A percentile compares a stretch with the other conserved stretches of the same genome.
Conservation (phyloP, 1,284 basidiomycete genomes). For the Sphagnurus paluster region DNA sequence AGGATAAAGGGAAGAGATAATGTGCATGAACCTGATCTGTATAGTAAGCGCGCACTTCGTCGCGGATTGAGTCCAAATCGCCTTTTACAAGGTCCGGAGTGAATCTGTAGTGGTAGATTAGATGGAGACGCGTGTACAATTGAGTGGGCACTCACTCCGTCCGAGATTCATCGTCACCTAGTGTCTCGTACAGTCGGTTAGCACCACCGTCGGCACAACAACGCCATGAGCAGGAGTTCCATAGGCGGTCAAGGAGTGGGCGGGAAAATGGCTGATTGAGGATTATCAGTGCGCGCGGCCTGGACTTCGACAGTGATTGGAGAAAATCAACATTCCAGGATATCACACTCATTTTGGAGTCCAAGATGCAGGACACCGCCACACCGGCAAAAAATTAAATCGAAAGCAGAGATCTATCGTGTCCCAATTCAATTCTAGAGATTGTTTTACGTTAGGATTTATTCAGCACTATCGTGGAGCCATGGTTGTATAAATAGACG, state of each 20-base stretch:
- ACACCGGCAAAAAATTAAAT: too few relatives aligned
- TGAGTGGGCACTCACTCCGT: slow-evolving; percentile 20
- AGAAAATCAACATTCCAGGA: slow-evolving; percentile 20
- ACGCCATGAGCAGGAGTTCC: slow-evolving; percentile 64
- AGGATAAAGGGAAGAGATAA: neutral
- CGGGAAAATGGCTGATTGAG: slow-evolving; percentile 85
- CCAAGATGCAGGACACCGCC: neutral
- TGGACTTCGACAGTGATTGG: slow-evolving; percentile 2
- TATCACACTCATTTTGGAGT: neutral
- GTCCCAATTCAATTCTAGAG: too few relatives aligned
- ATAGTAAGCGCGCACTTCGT: slow-evolving; percentile 77
- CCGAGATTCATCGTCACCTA: slow-evolving; percentile 32
- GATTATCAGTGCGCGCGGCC: slow-evolving; percentile 68
- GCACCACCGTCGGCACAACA: slow-evolving; percentile 95
- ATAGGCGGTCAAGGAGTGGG: slow-evolving; percentile 64
- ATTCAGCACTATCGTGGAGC: too few relatives aligned
- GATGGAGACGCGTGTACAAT: neutral
- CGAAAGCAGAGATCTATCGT: too few relatives aligned
- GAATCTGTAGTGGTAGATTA: slow-evolving; percentile 44
- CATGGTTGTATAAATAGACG: too few relatives aligned
- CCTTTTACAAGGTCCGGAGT: slow-evolving; percentile 89
- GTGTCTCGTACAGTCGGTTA: slow-evolving; percentile 79
- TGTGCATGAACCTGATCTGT: slow-evolving; percentile 46
- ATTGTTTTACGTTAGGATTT: too few relatives aligned
- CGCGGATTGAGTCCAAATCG: slow-evolving; percentile 86